These are phyloP conservation scores for Cladorrhinum sp. DNA, from an alignment of 2,329 filamentous ascomycete species.

Conservation along the genomic window DNA sequence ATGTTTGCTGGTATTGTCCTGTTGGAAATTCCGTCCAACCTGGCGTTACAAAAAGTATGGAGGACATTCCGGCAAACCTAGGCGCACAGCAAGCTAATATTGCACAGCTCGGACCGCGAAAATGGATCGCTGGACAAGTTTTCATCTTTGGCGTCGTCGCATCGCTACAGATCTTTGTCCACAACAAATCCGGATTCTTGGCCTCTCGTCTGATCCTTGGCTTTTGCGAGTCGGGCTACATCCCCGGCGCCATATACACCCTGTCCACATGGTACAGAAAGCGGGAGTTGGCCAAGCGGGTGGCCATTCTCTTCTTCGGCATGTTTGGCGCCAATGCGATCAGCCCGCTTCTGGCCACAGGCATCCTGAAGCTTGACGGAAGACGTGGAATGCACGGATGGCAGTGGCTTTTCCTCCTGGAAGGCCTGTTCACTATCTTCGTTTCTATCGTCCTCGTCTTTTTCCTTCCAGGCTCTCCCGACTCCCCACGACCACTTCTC, in stretches of 20 bases:
- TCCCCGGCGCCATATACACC: conserved; percentile 50
- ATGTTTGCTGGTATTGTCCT: conserved; percentile 51
- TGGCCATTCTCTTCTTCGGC: conserved; percentile 51
- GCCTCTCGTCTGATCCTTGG: conserved; percentile 44
- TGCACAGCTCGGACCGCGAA: conserved; percentile 36
- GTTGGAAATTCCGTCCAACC: conserved; percentile 51
- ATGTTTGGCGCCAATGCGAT: conserved; percentile 51
- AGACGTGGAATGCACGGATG: conserved; percentile 38
- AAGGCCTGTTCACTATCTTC: conserved; percentile 42
- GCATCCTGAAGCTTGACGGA: conserved; percentile 45
- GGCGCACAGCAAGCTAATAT: background rate
- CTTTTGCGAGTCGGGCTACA: conserved; percentile 49
- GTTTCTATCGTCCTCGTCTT: conserved; percentile 40
- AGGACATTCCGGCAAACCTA: background rate
- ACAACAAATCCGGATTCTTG: conserved; percentile 43
- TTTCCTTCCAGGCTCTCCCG: conserved; percentile 43
- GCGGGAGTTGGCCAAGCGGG: conserved; percentile 44
- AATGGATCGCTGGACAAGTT: conserved; percentile 49
- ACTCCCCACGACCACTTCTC: conserved; percentile 38
- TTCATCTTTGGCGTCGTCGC: conserved; percentile 47
- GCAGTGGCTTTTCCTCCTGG: conserved; percentile 51
- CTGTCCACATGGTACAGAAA: conserved; percentile 51
- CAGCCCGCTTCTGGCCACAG: conserved; percentile 47
- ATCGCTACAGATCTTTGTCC: conserved; percentile 43
- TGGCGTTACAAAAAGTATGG: conserved; percentile 37